Conservation (phyloP, 2,329 filamentous ascomycete genomes). For the Neoascochyta sp. region DNA sequence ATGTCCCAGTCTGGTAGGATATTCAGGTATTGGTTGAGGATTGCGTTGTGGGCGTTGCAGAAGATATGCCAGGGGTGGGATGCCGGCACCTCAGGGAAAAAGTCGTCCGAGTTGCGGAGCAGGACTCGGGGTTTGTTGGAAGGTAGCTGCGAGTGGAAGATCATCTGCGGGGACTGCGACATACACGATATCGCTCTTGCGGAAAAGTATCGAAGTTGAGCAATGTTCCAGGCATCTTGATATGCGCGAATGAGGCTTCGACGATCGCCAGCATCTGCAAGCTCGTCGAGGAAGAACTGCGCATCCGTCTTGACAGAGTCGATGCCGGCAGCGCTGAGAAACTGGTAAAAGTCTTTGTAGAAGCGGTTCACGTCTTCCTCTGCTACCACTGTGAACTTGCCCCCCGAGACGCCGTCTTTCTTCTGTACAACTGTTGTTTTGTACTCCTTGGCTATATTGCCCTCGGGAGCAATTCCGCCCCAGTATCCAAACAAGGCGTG, state of each 20-base stretch:
- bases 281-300: constrained; percentile 82
- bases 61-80: constrained; percentile 96
- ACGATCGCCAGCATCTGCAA: constrained; percentile 66
- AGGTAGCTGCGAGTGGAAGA: constrained; percentile 81
- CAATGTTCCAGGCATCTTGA: constrained; percentile 80
- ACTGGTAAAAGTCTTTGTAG: constrained; percentile 88
- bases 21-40: constrained; percentile 81
- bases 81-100: constrained; percentile 75
- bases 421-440: constrained; percentile 63
- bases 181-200: constrained; percentile 86
- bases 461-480: constrained; percentile 77
- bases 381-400: constrained; percentile 68
- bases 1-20: constrained; percentile 81
- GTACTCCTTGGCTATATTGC: constrained; percentile 72
- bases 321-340: constrained; percentile 69
- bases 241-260: constrained; percentile 69
- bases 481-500: constrained; percentile 66
- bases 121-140: constrained; percentile 69
- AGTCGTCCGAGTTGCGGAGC: constrained; percentile 85
- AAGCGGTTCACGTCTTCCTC: constrained; percentile 70
- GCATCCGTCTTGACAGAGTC: constrained; percentile 91
- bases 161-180: constrained; percentile 80
- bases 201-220: constrained; percentile 73
- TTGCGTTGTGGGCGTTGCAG: constrained; percentile 82
- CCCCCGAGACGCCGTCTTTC: constrained; percentile 56